Evolutionary conservation across 169 alveolate species (phyloP).

Genomic region (Cryptosporidium felis): DNA sequence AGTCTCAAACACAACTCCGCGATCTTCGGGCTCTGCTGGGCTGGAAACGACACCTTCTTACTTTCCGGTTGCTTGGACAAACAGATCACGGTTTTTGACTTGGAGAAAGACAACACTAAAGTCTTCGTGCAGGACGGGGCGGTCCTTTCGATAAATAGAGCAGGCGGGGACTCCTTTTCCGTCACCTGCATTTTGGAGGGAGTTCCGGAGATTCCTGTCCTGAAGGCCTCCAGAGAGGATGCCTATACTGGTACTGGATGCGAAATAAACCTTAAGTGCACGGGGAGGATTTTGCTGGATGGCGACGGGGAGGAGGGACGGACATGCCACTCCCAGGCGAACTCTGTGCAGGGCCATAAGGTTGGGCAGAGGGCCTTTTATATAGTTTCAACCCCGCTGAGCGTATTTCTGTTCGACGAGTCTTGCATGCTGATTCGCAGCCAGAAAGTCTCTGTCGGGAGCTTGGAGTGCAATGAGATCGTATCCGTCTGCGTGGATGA

Average conservation of each 20-base stretch:
- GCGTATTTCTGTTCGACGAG: slow-evolving; percentile 14
- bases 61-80: slow-evolving; percentile 59
- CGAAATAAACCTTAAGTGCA: slow-evolving; percentile 5
- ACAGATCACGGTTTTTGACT: slow-evolving; percentile 30
- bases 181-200: slow-evolving; percentile 59
- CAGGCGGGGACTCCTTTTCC: background rate
- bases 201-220: slow-evolving; percentile 18
- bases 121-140: slow-evolving; percentile 30
- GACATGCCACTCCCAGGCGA: slow-evolving; percentile 1
- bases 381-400: slow-evolving; percentile 45
- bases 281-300: background rate
- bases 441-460: background rate
- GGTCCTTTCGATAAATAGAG: slow-evolving; percentile 21
- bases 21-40: slow-evolving; percentile 64
- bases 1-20: slow-evolving; percentile 44
- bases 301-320: background rate
- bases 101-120: background rate
- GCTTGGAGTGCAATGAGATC: background rate
- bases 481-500: slow-evolving; percentile 35
- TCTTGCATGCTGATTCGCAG: background rate
- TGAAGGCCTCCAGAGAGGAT: background rate
- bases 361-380: background rate
- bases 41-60: slow-evolving; percentile 4
- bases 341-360: slow-evolving; percentile 3
- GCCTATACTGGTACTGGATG: no score